These are phyloP conservation scores for Apocynum venetum DNA, from an alignment of 257 asterid species.

Conservation along the genomic window DNA sequence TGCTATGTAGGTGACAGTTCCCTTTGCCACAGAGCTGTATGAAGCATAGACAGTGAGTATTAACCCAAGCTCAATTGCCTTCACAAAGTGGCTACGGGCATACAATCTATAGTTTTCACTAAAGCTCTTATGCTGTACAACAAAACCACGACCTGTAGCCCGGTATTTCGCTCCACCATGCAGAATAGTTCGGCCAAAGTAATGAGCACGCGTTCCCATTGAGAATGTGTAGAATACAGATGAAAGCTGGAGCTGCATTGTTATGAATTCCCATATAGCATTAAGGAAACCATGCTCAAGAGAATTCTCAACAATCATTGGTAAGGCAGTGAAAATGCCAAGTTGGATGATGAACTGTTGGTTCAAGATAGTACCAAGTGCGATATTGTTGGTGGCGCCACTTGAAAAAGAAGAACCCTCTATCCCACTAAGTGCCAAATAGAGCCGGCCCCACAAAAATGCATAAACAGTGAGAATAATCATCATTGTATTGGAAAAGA, in stretches of 20 bases:
- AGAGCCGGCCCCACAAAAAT: conserved; percentile 96
- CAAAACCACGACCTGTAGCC: conserved; percentile 99
- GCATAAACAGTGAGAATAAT: conserved; percentile 88
- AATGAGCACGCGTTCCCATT: conserved; percentile 99
- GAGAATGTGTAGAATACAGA: conserved; percentile 93
- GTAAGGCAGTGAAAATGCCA: conserved; percentile 90
- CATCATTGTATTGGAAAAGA: conserved; percentile 95
- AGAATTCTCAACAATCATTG: conserved; percentile 94
- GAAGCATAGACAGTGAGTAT: conserved; percentile 87
- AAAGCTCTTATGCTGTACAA: conserved; percentile 91
- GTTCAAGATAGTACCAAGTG: conserved; percentile 93
- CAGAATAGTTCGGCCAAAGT: conserved; percentile 93
- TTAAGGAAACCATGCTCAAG: conserved; percentile 95
- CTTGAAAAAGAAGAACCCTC: conserved; percentile 56
- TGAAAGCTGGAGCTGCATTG: conserved; percentile 97
- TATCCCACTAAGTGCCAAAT: conserved; percentile 92
- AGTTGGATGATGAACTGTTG: conserved; percentile 96
- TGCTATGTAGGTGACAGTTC: conserved; percentile 80
- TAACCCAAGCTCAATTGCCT: conserved; percentile 93
- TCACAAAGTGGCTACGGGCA: conserved; percentile 95
- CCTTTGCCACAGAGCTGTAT: conserved; percentile 81
- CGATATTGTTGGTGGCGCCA: conserved; percentile 56
- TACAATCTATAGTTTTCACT: conserved; percentile 80
- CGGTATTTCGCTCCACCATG: conserved; percentile 99
- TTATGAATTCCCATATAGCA: conserved; percentile 87